Conservation (phyloP, 495 filamentous ascomycete species). For the Xylaria bambusicola region DNA sequence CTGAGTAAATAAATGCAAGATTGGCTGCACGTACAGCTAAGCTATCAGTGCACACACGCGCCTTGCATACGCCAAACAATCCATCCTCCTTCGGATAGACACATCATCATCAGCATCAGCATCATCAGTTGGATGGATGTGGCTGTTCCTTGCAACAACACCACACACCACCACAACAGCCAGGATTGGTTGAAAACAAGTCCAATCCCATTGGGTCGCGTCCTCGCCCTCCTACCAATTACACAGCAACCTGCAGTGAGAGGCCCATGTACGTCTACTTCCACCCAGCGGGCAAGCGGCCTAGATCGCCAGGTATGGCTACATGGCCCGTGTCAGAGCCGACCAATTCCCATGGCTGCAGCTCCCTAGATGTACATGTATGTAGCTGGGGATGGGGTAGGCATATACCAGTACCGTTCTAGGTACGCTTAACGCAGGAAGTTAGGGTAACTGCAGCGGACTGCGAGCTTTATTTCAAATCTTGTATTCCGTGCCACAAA, state of each 20-base stretch:
- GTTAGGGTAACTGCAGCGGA: neutral
- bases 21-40: neutral
- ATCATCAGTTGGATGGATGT: neutral
- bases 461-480: slow-evolving; percentile 14
- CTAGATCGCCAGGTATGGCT: neutral
- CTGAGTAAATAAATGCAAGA: neutral
- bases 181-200: neutral
- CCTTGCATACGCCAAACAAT: slow-evolving; percentile 7
- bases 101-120: slow-evolving; percentile 2
- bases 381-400: no score
- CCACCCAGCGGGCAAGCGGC: neutral
- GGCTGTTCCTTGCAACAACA: slow-evolving; percentile 10
- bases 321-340: neutral
- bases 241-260: neutral
- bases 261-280: neutral
- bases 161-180: neutral
- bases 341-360: neutral
- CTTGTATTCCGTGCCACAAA: neutral
- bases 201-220: neutral
- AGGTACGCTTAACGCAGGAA: no score
- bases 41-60: slow-evolving; percentile 9
- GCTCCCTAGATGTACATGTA: neutral
- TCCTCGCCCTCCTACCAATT: no score
- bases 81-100: neutral
- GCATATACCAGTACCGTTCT: neutral